Base-by-base conservation (phyloP, 208 protist genomes). In the Entamoeba invadens region DNA sequence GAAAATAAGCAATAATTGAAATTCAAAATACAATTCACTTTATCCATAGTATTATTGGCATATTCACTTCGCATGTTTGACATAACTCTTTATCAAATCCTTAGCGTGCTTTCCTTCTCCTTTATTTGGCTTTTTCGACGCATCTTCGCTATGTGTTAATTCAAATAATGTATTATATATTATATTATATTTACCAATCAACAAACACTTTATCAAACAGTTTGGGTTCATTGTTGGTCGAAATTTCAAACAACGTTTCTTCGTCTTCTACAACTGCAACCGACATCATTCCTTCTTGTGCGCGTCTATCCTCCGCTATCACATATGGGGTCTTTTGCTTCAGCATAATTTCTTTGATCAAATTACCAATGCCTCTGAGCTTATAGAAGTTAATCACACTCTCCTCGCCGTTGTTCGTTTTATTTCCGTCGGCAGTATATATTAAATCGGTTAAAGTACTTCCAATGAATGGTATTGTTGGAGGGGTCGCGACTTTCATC, bases 361-460 rank as follows among this genome's bases (percentile, higher is more conserved):
- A 45, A 44, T 45, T 44, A 45, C 57, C 68, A 46, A 46, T 93
- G 45, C 45, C 77, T 46, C 92, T 42, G 18, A 72, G 42, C 16
- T 93, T 93, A 50, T 93, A 72, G 50, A 93, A 93, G 50, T 93
- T 93, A n/a, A n/a, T n/a, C n/a, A n/a, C n/a, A 42, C 25, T 46
- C 35, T 91, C 31, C 4, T 93, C 16, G 45, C 50, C 16, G 16
- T 31, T 93, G 4, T 12, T 25, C 35, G 68, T 14, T 93, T 45
- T 47, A 93, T 93, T 93, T 25, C 92, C 92, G 18, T 93, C 45
- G 3, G 12, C 45, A 46, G 77, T 46, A 18, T 91, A 93, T 51
- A 93, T 87, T 87, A 93, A 93, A 46, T 93, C 92, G n/a, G 92
- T 93, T 21, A 93, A 93, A 21, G 68, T 91, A 10, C 68, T 46